These are phyloP conservation scores for Dactylellina parvicollis DNA, from an alignment of 2,329 filamentous ascomycete genomes.

Conservation along the genomic window DNA sequence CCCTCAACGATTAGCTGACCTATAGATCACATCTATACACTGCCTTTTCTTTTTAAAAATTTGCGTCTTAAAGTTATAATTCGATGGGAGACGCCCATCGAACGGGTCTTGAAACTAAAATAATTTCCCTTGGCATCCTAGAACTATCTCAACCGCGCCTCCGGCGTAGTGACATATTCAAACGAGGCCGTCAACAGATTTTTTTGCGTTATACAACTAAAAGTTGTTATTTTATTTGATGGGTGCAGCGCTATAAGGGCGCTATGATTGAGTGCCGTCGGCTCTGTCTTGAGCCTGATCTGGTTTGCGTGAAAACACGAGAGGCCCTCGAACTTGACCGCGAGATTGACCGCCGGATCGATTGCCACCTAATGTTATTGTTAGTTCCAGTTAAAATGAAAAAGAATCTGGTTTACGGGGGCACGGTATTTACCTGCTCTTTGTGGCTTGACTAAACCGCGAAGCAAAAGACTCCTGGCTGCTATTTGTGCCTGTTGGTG, in stretches of 20 bases:
- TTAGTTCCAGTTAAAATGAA: neutral
- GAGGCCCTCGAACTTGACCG: conserved; percentile 51
- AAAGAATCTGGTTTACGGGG: neutral
- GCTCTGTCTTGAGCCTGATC: conserved; percentile 41
- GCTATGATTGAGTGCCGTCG: conserved; percentile 48
- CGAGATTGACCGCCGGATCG: conserved; percentile 42
- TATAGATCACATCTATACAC: too few relatives aligned
- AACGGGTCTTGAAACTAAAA: too few relatives aligned
- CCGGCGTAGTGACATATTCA: too few relatives aligned
- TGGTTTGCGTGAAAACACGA: conserved; percentile 23
- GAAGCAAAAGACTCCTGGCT: conserved; percentile 48
- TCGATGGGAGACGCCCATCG: neutral
- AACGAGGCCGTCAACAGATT: too few relatives aligned
- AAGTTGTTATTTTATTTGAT: neutral
- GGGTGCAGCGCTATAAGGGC: conserved; percentile 6
- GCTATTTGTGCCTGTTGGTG: conserved; percentile 42
- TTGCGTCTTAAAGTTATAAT: too few relatives aligned
- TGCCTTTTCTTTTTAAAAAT: too few relatives aligned
- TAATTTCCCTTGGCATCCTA: too few relatives aligned
- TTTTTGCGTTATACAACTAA: too few relatives aligned
- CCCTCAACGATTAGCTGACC: neutral
- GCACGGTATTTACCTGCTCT: conserved; percentile 27
- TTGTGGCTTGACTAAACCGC: conserved; percentile 42
- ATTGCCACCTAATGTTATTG: conserved; percentile 40
- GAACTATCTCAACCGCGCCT: too few relatives aligned